Evolutionary conservation across 345 rosid genomes (phyloP).

Genomic region (Bruguiera gymnorhiza): DNA sequence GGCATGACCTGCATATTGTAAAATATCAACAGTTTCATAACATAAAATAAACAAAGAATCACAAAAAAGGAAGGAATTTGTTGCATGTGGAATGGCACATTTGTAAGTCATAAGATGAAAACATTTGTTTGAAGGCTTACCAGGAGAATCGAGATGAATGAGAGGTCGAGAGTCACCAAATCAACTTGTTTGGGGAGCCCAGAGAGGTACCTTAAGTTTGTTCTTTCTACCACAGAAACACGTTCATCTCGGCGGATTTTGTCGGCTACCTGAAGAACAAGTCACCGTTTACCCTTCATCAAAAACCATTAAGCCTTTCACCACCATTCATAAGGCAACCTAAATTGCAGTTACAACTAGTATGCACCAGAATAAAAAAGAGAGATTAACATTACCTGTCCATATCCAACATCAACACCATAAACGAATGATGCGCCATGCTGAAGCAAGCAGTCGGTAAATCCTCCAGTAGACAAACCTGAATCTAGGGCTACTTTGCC

Average conservation of each 20-base stretch:
- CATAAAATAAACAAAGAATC: too few species aligned
- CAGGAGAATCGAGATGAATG: slow-evolving; percentile 87
- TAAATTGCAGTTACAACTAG: neutral
- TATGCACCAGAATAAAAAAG: neutral
- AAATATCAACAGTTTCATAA: neutral
- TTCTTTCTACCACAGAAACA: slow-evolving; percentile 74
- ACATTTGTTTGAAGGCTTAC: slow-evolving; percentile 34
- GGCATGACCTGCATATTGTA: slow-evolving; percentile 70
- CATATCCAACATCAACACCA: slow-evolving; percentile 97
- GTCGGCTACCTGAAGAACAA: slow-evolving; percentile 69
- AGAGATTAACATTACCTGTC: slow-evolving; percentile 55
- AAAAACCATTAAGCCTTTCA: slow-evolving; percentile 9
- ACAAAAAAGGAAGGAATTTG: too few species aligned
- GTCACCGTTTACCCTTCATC: slow-evolving; percentile 1
- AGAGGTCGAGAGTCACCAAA: slow-evolving; percentile 91
- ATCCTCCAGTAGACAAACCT: slow-evolving; percentile 94
- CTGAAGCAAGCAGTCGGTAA: slow-evolving; percentile 93
- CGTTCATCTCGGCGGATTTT: slow-evolving; percentile 73
- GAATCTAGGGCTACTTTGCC: slow-evolving; percentile 95
- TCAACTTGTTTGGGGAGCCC: slow-evolving; percentile 82
- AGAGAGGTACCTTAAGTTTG: slow-evolving; percentile 82
- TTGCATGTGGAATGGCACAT: neutral
- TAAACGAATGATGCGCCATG: slow-evolving; percentile 85
- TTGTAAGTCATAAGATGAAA: neutral
- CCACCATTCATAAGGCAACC: neutral